phyloP scores from a whole-genome alignment of 1,284 basidiomycete genomes.

The Bondarzewia mesenterica region DNA sequence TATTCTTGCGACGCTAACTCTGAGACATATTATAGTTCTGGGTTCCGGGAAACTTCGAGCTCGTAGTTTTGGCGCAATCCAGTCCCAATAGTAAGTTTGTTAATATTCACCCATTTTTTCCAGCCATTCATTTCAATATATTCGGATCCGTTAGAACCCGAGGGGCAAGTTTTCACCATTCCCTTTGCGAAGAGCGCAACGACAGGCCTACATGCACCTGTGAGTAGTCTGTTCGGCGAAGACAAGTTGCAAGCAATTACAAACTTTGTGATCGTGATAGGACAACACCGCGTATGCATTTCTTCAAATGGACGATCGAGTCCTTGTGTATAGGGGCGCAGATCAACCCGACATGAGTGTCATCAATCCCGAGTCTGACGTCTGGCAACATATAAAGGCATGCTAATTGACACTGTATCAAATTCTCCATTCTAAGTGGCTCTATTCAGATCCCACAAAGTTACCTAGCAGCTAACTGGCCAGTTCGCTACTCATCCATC shows the following conservation, averaged over 20 bases:
- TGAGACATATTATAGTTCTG: slow-evolving; percentile 57
- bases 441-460: slow-evolving; percentile 67
- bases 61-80: slow-evolving; percentile 60
- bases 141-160: slow-evolving; percentile 30
- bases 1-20: not conserved
- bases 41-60: slow-evolving; percentile 84
- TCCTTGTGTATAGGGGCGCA: slow-evolving; percentile 92
- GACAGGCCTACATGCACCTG: slow-evolving; percentile 86
- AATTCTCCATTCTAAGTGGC: not conserved
- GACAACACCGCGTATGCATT: slow-evolving; percentile 94
- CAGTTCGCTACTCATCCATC: slow-evolving; percentile 88
- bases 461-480: slow-evolving; percentile 92
- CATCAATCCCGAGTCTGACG: slow-evolving; percentile 97
- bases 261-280: slow-evolving; percentile 26
- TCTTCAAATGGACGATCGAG: slow-evolving; percentile 90
- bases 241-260: not conserved
- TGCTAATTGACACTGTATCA: slow-evolving; percentile 6
- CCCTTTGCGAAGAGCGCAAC: slow-evolving; percentile 96
- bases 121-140: not conserved
- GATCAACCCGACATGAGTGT: slow-evolving; percentile 98
- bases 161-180: slow-evolving; percentile 74
- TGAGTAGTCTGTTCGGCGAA: slow-evolving; percentile 28
- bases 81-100: slow-evolving; percentile 38
- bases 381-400: slow-evolving; percentile 94
- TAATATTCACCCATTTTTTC: not conserved